These are phyloP conservation scores for Vitis hybrid DNA, from an alignment of 177 flowering plant species.

Conservation along the genomic window DNA sequence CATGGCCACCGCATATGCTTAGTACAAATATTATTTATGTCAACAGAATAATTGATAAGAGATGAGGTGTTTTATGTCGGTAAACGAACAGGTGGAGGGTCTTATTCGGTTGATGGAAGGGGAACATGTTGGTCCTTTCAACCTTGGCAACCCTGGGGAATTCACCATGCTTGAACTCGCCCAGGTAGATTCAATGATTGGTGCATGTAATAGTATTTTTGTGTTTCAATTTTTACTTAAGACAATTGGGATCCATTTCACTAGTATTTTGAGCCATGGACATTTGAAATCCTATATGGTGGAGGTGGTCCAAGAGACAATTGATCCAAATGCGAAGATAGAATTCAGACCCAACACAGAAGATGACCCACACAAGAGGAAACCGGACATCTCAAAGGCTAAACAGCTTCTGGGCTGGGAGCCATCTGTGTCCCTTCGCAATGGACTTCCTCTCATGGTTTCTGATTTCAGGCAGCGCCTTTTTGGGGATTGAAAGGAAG, in stretches of 20 bases:
- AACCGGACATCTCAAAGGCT: slow-evolving; percentile 54
- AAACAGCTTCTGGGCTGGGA: slow-evolving; percentile 53
- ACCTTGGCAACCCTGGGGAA: slow-evolving; percentile 57
- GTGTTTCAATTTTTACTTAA: too few relatives aligned
- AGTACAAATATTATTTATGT: too few relatives aligned
- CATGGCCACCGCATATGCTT: too few relatives aligned
- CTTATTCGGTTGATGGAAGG: slow-evolving; percentile 55
- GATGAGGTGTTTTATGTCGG: not conserved
- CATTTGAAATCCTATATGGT: not conserved
- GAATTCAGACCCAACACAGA: slow-evolving; percentile 55
- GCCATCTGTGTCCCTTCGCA: slow-evolving; percentile 41
- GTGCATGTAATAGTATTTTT: not conserved
- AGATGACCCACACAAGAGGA: slow-evolving; percentile 56
- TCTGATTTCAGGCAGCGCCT: slow-evolving; percentile 44
- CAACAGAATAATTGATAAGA: too few relatives aligned
- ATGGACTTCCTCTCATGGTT: slow-evolving; percentile 54
- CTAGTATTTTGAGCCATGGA: too few relatives aligned
- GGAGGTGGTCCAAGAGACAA: slow-evolving; percentile 54
- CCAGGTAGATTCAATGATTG: slow-evolving; percentile 17
- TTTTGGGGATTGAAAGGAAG: slow-evolving; percentile 30
- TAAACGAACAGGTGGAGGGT: slow-evolving; percentile 42
- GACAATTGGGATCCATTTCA: too few relatives aligned
- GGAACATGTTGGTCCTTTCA: slow-evolving; percentile 50
- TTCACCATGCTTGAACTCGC: slow-evolving; percentile 59
- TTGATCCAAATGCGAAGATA: slow-evolving; percentile 49